These are phyloP conservation scores for Dictyostelium purpureum DNA, from an alignment of 78 protist species.

Conservation along the genomic window DNA sequence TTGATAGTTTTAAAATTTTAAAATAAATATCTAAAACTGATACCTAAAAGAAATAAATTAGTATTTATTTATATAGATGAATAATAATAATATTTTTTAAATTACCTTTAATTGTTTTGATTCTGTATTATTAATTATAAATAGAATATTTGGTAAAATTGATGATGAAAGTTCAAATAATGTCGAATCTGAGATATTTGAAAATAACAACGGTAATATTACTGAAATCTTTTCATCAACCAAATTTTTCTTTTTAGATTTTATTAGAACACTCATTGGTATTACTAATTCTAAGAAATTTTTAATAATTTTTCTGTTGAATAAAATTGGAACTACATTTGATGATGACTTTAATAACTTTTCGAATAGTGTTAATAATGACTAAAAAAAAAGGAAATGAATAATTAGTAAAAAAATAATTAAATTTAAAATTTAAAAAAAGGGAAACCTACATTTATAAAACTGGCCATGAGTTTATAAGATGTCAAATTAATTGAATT, in stretches of 20 bases:
- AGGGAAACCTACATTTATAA: background rate
- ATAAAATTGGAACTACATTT: background rate
- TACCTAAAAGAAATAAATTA: background rate
- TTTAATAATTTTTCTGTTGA: background rate
- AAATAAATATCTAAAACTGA: slow-evolving; percentile 7
- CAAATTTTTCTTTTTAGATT: background rate
- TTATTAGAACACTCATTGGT: background rate
- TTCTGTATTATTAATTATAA: background rate
- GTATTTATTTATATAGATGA: background rate
- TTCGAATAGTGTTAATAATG: background rate
- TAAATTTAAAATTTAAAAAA: no score
- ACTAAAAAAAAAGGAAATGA: background rate
- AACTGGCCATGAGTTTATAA: background rate
- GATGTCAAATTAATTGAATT: background rate
- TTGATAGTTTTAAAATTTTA: slow-evolving; percentile 19
- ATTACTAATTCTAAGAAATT: background rate
- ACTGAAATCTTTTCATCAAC: background rate
- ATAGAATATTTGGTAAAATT: background rate
- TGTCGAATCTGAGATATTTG: background rate
- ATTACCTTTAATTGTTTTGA: slow-evolving; percentile 1
- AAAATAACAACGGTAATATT: background rate
- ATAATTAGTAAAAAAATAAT: background rate
- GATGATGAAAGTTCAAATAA: background rate
- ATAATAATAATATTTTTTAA: background rate
- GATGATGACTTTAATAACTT: slow-evolving; percentile 9